Evolutionary conservation across 2,329 filamentous ascomycete genomes (phyloP).

Genomic region (Fusarium begoniae): DNA sequence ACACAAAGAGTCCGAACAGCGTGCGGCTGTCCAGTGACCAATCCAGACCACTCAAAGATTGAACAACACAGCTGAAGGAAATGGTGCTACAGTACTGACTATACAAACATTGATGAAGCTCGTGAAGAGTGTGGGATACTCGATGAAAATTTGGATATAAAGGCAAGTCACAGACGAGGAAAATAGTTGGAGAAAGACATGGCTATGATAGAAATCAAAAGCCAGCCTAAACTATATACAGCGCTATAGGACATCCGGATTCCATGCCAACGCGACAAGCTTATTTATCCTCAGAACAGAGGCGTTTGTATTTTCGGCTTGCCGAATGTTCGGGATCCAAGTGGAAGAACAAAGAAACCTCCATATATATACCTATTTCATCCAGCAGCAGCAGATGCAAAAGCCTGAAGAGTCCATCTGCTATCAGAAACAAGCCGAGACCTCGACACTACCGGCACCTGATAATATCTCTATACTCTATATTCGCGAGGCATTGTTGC

Average conservation of each 20-base stretch:
- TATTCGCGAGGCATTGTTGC: accelerated
- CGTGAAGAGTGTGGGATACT: accelerated
- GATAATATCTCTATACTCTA: not conserved
- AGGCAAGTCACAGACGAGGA: not conserved
- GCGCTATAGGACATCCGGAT: not conserved
- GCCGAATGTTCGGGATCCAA: accelerated
- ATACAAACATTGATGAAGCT: accelerated
- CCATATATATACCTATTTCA: not conserved
- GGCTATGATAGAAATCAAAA: not conserved
- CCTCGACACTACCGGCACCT: too few species aligned
- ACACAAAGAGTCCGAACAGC: not conserved
- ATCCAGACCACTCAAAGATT: too few species aligned
- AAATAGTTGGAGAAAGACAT: too few species aligned
- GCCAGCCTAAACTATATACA: not conserved
- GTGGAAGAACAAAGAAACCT: not conserved
- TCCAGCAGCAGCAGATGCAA: not conserved
- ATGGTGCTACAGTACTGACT: accelerated
- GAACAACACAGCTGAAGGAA: not conserved
- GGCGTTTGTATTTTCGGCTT: accelerated
- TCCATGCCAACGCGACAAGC: not conserved
- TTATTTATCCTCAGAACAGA: not conserved
- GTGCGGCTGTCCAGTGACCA: too few species aligned
- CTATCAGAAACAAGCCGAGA: not conserved
- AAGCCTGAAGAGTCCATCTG: accelerated
- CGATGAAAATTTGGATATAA: not conserved